Base-by-base conservation (phyloP, 2,329 filamentous ascomycete species). In the Phyllosticta paracitricarpa region DNA sequence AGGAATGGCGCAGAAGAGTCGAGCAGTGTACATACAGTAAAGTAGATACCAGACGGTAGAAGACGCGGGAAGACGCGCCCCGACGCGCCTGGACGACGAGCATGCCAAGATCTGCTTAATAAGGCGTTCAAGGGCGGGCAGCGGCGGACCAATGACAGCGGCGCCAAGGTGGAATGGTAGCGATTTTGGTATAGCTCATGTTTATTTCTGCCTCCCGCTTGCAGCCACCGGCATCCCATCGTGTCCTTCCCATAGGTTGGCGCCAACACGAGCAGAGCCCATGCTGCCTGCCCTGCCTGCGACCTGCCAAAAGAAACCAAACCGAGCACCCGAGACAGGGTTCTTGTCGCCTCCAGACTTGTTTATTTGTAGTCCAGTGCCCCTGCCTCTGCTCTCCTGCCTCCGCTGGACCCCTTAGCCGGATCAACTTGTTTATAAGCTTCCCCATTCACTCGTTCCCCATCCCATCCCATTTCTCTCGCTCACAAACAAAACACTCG, bases 391-490 rank as follows among this genome's bases (percentile, higher is more conserved):
- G 26, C 57, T 33, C 19, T 35, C 24, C 51, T 48, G 40, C 40
- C 40, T 48, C 14, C 17, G 14, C 40, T 7, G 6, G 14, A 17
- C 40, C 17, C 40, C 40, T 48, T 48, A 48, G 33, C 33, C 33
- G 33, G 33, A 12, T n/a, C n/a, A n/a, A n/a, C 14, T n/a, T 48
- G 40, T 19, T 48, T 48, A 48, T 48, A 48, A 48, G 40, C 40
- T 48, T 48, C 14, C 40, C 40, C 40, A 48, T 17, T 48, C 40
- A 48, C 40, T n/a, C 40, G 63, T 61, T 67, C 64, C 58, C 61
- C 67, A 67, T 63, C 48, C 54, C 58, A 63, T 64, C 22, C 26
- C 56, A 17, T 24, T 53, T 52, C 30, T 51, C 24, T 54, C 17
- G 17, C 57, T 58, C 28, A 6, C 5, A 26, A 63, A 56, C 33